phyloP scores from a whole-genome alignment of 176 grass and related monocot species.

The Rhynchospora breviuscula region DNA sequence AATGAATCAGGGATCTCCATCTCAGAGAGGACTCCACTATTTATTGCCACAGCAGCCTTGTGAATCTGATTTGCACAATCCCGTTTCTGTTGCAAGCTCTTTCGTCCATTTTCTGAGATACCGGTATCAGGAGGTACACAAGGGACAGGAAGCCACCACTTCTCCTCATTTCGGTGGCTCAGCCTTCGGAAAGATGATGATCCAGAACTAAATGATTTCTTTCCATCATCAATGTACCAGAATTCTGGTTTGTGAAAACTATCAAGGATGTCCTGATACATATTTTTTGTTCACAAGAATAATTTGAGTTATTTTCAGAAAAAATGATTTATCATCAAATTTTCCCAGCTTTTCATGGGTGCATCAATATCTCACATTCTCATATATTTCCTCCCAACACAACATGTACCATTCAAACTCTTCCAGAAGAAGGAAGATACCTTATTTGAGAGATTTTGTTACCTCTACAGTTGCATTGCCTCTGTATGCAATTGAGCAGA shows the following conservation, averaged over 20 bases:
- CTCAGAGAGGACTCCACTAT: conserved; percentile 68
- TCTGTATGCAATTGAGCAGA: not conserved
- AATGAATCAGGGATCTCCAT: conserved; percentile 96
- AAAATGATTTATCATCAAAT: not conserved
- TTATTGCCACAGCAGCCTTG: conserved; percentile 97
- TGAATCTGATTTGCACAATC: conserved; percentile 97
- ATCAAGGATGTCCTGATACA: conserved; percentile 76
- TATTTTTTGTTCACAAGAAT: conserved; percentile 4
- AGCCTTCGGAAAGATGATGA: conserved; percentile 65
- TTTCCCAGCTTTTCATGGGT: not conserved
- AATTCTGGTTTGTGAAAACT: conserved; percentile 86
- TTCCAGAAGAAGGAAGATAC: not conserved
- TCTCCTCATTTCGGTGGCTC: conserved; percentile 69
- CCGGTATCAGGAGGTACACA: conserved; percentile 63
- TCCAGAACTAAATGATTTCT: conserved; percentile 54
- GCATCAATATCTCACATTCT: not conserved
- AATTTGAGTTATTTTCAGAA: not conserved
- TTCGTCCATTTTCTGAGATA: conserved; percentile 44
- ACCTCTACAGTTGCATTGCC: not conserved
- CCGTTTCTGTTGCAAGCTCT: conserved; percentile 62
- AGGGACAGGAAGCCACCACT: conserved; percentile 95
- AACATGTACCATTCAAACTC: not conserved
- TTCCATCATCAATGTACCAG: conserved; percentile 89
- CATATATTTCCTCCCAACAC: not conserved
- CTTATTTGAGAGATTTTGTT: not conserved